A percentile compares a stretch with the other conserved stretches of the same genome.
phyloP scores from a whole-genome alignment of 345 rosid species.

The Eucalyptus victrix region DNA sequence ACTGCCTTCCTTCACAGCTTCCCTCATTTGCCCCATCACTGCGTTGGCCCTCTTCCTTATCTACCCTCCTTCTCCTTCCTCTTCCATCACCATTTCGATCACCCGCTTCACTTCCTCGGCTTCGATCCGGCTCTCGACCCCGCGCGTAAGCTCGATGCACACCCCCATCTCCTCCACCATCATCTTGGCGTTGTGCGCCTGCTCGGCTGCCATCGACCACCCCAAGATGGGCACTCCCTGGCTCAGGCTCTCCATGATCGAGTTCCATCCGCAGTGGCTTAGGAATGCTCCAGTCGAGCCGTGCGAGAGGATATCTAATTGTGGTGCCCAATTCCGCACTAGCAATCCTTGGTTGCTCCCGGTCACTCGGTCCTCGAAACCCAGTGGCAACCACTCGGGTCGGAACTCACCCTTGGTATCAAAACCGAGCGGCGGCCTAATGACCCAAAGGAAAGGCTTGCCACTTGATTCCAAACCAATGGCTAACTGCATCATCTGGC shows the following conservation, averaged over 20 bases:
- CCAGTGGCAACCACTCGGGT: conserved; percentile 29
- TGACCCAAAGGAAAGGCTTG: conserved; percentile 35
- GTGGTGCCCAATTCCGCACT: conserved; percentile 39
- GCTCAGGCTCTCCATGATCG: conserved; percentile 33
- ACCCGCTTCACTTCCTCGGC: conserved; percentile 12
- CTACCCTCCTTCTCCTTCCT: neutral
- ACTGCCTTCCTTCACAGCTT: conserved; percentile 7
- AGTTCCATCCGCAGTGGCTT: conserved; percentile 50
- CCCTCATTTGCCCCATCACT: neutral
- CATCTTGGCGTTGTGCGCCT: conserved; percentile 31
- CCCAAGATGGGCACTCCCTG: conserved; percentile 37
- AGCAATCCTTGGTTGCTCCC: conserved; percentile 7
- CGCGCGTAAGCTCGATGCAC: conserved; percentile 21
- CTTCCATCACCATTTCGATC: neutral
- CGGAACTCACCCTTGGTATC: conserved; percentile 15
- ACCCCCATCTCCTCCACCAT: conserved; percentile 40
- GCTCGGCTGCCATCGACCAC: conserved; percentile 44
- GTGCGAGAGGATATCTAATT: conserved; percentile 28
- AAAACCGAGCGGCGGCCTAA: conserved; percentile 29
- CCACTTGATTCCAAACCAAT: conserved; percentile 23
- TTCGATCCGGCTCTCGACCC: neutral
- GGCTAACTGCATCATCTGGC: conserved; percentile 36
- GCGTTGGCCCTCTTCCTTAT: conserved; percentile 8
- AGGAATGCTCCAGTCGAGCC: conserved; percentile 23
- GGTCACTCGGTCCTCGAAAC: conserved; percentile 15